Percentiles rank a stretch among this genome's conserved stretches.
Evolutionary conservation across 2,329 filamentous ascomycete genomes (phyloP).

Genomic region (Penicillium sp.): DNA sequence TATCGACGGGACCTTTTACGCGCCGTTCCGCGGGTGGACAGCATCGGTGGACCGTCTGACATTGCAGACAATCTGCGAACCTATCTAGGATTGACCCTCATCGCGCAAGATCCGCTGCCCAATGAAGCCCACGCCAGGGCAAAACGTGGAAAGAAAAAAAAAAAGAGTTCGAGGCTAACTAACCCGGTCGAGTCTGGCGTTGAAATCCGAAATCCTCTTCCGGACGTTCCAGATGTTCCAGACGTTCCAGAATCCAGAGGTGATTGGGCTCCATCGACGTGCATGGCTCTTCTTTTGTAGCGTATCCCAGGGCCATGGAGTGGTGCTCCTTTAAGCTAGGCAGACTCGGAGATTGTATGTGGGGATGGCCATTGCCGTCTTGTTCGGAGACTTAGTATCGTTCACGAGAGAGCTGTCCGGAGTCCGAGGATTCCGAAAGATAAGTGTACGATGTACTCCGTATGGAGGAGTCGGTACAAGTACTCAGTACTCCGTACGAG

Average conservation of each 20-base stretch:
- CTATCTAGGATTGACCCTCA: background rate
- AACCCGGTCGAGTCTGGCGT: constrained; percentile 12
- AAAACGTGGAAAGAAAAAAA: background rate
- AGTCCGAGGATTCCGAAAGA: too few species aligned
- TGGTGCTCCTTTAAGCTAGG: background rate
- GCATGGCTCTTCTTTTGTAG: constrained; percentile 4
- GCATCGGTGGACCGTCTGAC: background rate
- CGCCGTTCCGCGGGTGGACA: constrained; percentile 20
- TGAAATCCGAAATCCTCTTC: constrained; percentile 2
- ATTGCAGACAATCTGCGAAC: background rate
- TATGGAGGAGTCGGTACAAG: too few species aligned
- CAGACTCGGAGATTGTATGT: background rate
- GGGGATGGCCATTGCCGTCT: background rate
- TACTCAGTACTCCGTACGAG: background rate
- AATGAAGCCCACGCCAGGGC: background rate
- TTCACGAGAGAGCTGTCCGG: too few species aligned
- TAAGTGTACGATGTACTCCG: too few species aligned
- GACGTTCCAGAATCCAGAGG: background rate
- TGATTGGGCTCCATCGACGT: constrained; percentile 3
- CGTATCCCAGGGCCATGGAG: constrained; percentile 8
- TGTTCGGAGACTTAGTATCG: background rate
- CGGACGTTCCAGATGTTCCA: background rate
- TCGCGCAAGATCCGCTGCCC: background rate
- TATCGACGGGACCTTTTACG: constrained; percentile 16
- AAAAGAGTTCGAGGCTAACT: background rate